These are phyloP conservation scores for Kurtzmaniella natalensis DNA, from an alignment of 1,139 yeast species.

Conservation along the genomic window DNA sequence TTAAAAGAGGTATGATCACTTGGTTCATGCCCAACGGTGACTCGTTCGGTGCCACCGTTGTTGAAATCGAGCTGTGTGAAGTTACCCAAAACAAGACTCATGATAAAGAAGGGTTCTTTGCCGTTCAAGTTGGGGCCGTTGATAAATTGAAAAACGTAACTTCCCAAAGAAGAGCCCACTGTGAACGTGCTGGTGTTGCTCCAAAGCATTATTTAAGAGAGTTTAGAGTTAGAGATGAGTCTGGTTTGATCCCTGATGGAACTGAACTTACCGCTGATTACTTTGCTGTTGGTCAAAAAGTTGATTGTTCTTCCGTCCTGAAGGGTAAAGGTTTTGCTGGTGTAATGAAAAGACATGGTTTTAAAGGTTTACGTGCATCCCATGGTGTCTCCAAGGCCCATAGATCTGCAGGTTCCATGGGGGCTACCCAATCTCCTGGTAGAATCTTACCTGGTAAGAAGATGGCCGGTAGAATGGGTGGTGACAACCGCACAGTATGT, in stretches of 20 bases:
- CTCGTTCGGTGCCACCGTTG: conserved; percentile 73
- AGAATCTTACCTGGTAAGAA: conserved; percentile 95
- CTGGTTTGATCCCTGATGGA: conserved; percentile 73
- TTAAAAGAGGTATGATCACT: conserved; percentile 87
- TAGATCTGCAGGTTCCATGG: conserved; percentile 96
- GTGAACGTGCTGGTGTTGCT: conserved; percentile 73
- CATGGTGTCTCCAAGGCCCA: conserved; percentile 96
- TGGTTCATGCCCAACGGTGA: conserved; percentile 70
- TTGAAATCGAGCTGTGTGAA: conserved; percentile 86
- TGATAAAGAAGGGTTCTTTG: conserved; percentile 70
- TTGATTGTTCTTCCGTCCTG: conserved; percentile 72
- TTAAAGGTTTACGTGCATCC: conserved; percentile 83
- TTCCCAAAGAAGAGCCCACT: conserved; percentile 70
- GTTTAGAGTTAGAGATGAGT: conserved; percentile 66
- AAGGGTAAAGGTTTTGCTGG: conserved; percentile 99
- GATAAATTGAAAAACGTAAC: conserved; percentile 62
- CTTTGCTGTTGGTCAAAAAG: conserved; percentile 77
- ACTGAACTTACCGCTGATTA: conserved; percentile 78
- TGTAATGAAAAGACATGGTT: conserved; percentile 96
- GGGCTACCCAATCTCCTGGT: conserved; percentile 93
- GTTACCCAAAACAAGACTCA: conserved; percentile 69
- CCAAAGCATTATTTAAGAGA: conserved; percentile 77
- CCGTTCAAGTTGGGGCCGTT: conserved; percentile 88
- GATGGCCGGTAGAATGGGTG: conserved; percentile 98
- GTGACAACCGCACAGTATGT: conserved; percentile 64